A percentile compares a stretch with the other conserved stretches of the same genome.
Evolutionary conservation across 106 monocot genomes (phyloP).

Genomic region (Acorus calamus): DNA sequence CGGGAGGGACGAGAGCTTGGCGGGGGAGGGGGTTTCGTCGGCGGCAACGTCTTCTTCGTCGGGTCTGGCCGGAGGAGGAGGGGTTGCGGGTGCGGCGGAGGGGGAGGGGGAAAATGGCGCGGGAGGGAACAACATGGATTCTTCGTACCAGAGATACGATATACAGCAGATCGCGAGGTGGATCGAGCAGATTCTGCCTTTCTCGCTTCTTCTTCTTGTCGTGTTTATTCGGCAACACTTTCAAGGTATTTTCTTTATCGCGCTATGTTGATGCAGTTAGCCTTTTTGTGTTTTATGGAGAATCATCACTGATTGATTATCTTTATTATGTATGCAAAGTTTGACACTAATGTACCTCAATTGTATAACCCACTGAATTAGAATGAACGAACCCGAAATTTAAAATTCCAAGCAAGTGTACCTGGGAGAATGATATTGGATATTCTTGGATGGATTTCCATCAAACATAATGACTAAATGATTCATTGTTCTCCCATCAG

Average conservation of each 20-base stretch:
- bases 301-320: no score
- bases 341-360: no score
- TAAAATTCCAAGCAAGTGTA: no score
- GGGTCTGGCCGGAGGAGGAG: neutral
- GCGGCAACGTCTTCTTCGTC: slow-evolving; percentile 11
- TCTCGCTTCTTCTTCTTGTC: slow-evolving; percentile 79
- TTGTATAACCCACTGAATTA: no score
- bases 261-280: no score
- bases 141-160: slow-evolving; percentile 78
- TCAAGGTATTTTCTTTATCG: slow-evolving; percentile 46
- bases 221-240: slow-evolving; percentile 97
- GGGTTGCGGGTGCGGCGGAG: neutral
- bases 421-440: no score
- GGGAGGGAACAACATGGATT: slow-evolving; percentile 36
- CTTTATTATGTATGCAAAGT: no score
- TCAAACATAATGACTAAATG: no score
- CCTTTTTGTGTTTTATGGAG: no score
- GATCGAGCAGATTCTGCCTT: slow-evolving; percentile 92
- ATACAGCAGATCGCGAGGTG: slow-evolving; percentile 88
- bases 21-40: neutral
- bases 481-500: no score
- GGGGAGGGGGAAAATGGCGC: slow-evolving; percentile 17
- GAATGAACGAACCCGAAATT: no score
- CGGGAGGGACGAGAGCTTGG: slow-evolving; percentile 4
- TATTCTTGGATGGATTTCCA: no score